These are phyloP conservation scores for Fusarium xyrophilum DNA, from an alignment of 2,329 filamentous ascomycete species.

Conservation along the genomic window DNA sequence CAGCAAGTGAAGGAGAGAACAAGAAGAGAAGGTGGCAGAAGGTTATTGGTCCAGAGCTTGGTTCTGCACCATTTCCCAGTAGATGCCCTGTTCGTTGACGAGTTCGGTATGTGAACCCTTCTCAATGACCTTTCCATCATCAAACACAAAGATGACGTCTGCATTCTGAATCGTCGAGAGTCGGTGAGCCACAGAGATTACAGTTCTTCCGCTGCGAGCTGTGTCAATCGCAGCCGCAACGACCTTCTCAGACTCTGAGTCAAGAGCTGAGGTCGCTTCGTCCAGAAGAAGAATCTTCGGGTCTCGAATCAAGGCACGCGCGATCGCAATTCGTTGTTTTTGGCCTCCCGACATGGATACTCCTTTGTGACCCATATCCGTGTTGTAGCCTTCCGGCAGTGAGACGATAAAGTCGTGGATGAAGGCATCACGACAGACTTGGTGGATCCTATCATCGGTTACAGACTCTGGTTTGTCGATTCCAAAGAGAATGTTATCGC, in stretches of 20 bases:
- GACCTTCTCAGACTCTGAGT: conserved; percentile 66
- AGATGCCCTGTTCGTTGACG: conserved; percentile 24
- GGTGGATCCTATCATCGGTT: conserved; percentile 58
- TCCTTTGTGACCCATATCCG: conserved; percentile 70
- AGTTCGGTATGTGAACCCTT: conserved; percentile 48
- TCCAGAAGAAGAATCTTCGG: conserved; percentile 73
- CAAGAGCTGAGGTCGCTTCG: conserved; percentile 71
- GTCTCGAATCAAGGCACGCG: conserved; percentile 69
- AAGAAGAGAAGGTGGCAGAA: no score
- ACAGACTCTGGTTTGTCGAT: conserved; percentile 59
- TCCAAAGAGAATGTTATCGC: conserved; percentile 73
- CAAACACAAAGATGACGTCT: conserved; percentile 54
- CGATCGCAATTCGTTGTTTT: conserved; percentile 73
- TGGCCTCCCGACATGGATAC: conserved; percentile 73
- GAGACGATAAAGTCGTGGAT: conserved; percentile 75
- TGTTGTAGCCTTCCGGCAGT: conserved; percentile 72
- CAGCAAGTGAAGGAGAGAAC: accelerated
- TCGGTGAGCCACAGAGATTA: conserved; percentile 72
- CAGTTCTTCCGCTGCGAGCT: conserved; percentile 65
- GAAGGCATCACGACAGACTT: conserved; percentile 67
- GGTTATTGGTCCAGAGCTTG: conserved; percentile 25
- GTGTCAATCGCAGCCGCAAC: conserved; percentile 72
- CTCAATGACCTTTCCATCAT: conserved; percentile 51
- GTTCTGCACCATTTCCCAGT: conserved; percentile 38
- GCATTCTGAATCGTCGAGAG: conserved; percentile 52